Conservation (phyloP, 768 basidiomycete genomes). For the Gelatoporia subvermispora region DNA sequence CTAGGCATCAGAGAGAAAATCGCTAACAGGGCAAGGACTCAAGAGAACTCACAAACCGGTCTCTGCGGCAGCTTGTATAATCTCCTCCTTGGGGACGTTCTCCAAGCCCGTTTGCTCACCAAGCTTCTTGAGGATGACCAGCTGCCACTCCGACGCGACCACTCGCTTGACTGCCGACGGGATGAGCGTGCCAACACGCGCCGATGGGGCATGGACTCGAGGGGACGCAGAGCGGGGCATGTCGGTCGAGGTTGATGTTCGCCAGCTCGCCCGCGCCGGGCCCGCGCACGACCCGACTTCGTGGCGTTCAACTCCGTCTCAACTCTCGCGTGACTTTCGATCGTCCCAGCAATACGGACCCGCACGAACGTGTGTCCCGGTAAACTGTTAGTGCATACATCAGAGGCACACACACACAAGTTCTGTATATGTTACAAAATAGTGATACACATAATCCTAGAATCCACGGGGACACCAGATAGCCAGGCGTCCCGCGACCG, state of each 20-base stretch:
- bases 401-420: no score
- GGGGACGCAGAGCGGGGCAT: neutral
- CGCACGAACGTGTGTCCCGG: no score
- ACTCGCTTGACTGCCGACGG: neutral
- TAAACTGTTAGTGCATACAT: no score
- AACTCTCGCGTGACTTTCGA: neutral
- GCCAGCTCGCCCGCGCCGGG: neutral
- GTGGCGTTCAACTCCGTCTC: neutral
- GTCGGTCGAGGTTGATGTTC: neutral
- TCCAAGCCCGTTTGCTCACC: conserved; percentile 5
- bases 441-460: no score
- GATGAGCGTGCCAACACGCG: no score
- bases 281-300: no score
- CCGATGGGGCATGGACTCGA: no score
- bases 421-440: no score
- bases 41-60: conserved; percentile 13
- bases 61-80: conserved; percentile 7
- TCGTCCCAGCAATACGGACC: no score
- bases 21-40: no score
- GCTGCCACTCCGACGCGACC: conserved; percentile 9
- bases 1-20: neutral
- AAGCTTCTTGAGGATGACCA: conserved; percentile 5
- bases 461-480: no score
- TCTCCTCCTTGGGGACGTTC: conserved; percentile 9
- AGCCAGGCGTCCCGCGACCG: no score